Evolutionary conservation across 345 rosid genomes (phyloP).

Genomic region (Populus simonii): DNA sequence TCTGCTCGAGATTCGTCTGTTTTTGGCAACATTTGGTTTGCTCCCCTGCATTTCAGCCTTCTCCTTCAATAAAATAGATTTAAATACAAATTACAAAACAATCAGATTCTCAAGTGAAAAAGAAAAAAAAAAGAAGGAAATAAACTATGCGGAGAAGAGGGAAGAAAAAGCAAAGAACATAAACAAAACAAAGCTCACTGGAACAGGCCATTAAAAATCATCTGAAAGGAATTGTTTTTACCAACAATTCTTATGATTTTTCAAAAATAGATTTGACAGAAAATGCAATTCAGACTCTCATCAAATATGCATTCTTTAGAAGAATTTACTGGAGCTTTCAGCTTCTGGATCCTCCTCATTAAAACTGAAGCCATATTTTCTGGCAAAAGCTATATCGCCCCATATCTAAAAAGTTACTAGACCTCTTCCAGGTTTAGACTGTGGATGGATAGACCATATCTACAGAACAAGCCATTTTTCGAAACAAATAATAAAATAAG

Average conservation of each 20-base stretch:
- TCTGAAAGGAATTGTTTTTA: background rate
- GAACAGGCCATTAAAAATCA: background rate
- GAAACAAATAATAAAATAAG: conserved; percentile 9
- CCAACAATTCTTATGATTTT: too few relatives aligned
- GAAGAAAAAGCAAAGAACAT: background rate
- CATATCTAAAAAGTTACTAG: background rate
- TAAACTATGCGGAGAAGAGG: background rate
- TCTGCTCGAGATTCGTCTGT: conserved; percentile 33
- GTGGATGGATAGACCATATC: conserved; percentile 1
- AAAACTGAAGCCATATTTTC: conserved; percentile 30
- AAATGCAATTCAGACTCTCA: conserved; percentile 21
- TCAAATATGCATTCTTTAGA: conserved; percentile 7
- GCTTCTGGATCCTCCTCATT: conserved; percentile 25
- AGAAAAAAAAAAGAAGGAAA: background rate
- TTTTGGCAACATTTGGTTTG: conserved; percentile 29
- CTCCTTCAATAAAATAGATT: conserved; percentile 26
- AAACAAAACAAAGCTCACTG: background rate
- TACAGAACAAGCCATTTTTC: conserved; percentile 25
- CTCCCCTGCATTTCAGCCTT: conserved; percentile 44
- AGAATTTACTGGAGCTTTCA: conserved; percentile 19
- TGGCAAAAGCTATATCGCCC: conserved; percentile 9
- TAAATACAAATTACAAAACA: background rate
- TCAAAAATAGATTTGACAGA: background rate
- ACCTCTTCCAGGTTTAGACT: background rate
- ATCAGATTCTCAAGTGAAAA: background rate